phyloP scores from a whole-genome alignment of 1,139 yeast species.

The Geotrichum cucujoidarum region DNA sequence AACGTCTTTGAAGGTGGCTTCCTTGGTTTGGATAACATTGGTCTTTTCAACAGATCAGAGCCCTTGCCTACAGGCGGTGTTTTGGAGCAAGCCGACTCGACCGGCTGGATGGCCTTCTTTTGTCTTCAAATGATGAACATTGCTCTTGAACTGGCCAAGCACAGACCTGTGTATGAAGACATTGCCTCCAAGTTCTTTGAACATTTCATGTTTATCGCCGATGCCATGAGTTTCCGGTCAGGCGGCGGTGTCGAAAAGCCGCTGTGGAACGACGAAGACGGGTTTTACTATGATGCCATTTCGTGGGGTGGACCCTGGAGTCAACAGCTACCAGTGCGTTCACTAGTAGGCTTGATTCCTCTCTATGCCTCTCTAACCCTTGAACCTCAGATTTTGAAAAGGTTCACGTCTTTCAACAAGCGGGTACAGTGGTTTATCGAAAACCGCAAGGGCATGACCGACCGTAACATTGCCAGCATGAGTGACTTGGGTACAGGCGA shows the following conservation, averaged over 20 bases:
- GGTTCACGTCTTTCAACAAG: slow-evolving; percentile 80
- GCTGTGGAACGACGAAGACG: slow-evolving; percentile 86
- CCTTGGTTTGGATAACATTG: slow-evolving; percentile 89
- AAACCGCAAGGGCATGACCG: slow-evolving; percentile 65
- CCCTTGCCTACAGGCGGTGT: slow-evolving; percentile 92
- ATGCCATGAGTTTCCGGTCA: slow-evolving; percentile 80
- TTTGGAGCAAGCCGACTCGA: slow-evolving; percentile 91
- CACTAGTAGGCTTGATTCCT: slow-evolving; percentile 90
- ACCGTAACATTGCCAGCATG: slow-evolving; percentile 90
- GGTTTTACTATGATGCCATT: slow-evolving; percentile 89
- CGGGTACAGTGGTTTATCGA: slow-evolving; percentile 83
- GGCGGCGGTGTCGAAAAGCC: slow-evolving; percentile 53
- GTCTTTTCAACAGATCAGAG: slow-evolving; percentile 89
- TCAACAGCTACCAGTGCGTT: slow-evolving; percentile 77
- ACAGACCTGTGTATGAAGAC: slow-evolving; percentile 84
- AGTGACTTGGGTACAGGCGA: slow-evolving; percentile 81
- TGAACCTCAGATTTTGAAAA: slow-evolving; percentile 76
- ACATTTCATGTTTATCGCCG: slow-evolving; percentile 87
- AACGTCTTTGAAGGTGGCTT: slow-evolving; percentile 95
- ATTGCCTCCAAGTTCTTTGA: slow-evolving; percentile 95
- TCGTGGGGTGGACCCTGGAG: slow-evolving; percentile 72
- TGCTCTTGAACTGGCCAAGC: slow-evolving; percentile 83
- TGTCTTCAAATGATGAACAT: slow-evolving; percentile 89
- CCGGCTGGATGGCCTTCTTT: slow-evolving; percentile 98
- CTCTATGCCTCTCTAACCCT: slow-evolving; percentile 85